Evolutionary conservation across 768 basidiomycete species (phyloP), one percentile per base, ranked within the genome.

Genomic region (Rhodosporidiobolus odoratus): DNA sequence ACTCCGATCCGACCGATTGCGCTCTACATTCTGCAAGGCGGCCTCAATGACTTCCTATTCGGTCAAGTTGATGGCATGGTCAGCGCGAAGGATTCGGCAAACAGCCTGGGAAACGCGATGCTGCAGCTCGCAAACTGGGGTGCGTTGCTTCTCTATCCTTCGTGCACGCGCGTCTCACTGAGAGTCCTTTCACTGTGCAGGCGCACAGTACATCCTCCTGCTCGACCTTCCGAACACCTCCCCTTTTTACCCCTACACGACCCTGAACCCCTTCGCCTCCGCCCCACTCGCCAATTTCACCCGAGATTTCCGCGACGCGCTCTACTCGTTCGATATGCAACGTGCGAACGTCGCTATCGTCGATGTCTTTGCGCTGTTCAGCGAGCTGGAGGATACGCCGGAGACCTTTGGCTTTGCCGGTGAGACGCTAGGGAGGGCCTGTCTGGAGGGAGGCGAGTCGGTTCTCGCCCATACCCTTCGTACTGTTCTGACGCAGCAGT

Each of bases 21-120:
- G 15, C 58, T 69, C 8, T 59, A 52, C 43, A 27, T 69, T 50
- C 35, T 69, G 19, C 57, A 63, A 52, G 68, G 57, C 4, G 68
- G 68, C 34, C 45, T 62, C 25, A 64, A 64, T 52, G 68, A 69
- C 35, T 23, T 38, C 7, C 53, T 63, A 47, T 54, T 53, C 41
- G 57, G 48, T 38, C 47, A 50, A 21, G 47, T 6, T 17, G 27
- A 38, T 7, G 54, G 62, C n/a, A n/a, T n/a, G 3, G 40, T 32
- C 17, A 30, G 16, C 1, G 43, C 30, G 21, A 13, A 64, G 41
- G 62, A 48, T 4, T 23, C 38, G 13, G 68, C 27, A 25, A 23
- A 59, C 25, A 47, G 40, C 15, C 23, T 41, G 21, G 35, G 48
- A 12, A 19, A 30, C 19, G 30, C 41, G 62, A 23, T 32, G 38